Percentiles rank a stretch among this genome's conserved stretches.
These are phyloP conservation scores for Trichophyton schoenleinii DNA, from an alignment of 2,329 filamentous ascomycete genomes.

Conservation along the genomic window DNA sequence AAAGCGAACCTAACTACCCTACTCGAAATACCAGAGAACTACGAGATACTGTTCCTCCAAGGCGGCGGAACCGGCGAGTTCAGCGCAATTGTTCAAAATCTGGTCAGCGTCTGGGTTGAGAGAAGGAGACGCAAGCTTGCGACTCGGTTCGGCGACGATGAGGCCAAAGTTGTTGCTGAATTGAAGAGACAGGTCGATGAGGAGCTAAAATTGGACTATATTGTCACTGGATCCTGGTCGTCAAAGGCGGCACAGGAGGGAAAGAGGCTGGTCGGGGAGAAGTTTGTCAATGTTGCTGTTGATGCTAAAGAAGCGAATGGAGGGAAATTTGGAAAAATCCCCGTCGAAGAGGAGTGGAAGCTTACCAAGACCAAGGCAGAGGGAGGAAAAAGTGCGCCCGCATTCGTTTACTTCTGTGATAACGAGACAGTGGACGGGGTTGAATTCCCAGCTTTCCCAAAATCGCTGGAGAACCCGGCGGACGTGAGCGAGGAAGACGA, in stretches of 20 bases:
- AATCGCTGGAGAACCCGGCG: slow-evolving; percentile 43
- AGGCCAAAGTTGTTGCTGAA: slow-evolving; percentile 46
- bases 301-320: slow-evolving; percentile 52
- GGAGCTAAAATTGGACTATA: slow-evolving; percentile 72
- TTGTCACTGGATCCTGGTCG: slow-evolving; percentile 84
- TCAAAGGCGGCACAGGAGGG: slow-evolving; percentile 81
- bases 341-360: slow-evolving; percentile 63
- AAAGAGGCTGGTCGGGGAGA: slow-evolving; percentile 58
- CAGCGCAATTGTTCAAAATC: slow-evolving; percentile 69
- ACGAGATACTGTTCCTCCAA: slow-evolving; percentile 81
- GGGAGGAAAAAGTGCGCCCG: slow-evolving; percentile 33
- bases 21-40: slow-evolving; percentile 72
- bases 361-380: slow-evolving; percentile 51
- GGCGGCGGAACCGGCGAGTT: slow-evolving; percentile 79
- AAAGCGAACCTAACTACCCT: slow-evolving; percentile 61
- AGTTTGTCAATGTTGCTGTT: slow-evolving; percentile 63
- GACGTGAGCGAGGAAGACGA: slow-evolving; percentile 47
- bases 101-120: slow-evolving; percentile 71
- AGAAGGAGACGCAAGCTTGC: slow-evolving; percentile 50
- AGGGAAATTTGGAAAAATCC: slow-evolving; percentile 78
- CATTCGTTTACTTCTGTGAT: slow-evolving; percentile 79
- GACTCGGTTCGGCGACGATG: slow-evolving; percentile 35
- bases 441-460: slow-evolving; percentile 67
- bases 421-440: slow-evolving; percentile 87
- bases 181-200: slow-evolving; percentile 52